Conservation (phyloP, 1,284 basidiomycete genomes). For the Puccinia polysora region DNA sequence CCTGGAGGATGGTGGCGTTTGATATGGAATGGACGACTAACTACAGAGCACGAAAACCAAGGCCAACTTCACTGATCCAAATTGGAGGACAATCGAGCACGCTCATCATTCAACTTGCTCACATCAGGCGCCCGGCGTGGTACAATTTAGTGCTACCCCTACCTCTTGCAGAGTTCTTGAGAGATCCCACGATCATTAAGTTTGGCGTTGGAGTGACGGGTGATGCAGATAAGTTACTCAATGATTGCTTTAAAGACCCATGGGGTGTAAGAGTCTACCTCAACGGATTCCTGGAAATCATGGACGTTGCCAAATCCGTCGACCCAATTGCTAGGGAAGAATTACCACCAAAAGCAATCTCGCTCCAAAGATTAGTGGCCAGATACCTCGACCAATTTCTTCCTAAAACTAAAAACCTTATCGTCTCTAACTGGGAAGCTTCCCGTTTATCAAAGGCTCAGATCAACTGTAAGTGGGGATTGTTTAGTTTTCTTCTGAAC, state of each 20-base stretch:
- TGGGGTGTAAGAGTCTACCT: constrained; percentile 10
- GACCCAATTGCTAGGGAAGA: constrained; percentile 9
- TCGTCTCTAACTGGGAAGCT: no score
- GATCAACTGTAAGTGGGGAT: background rate
- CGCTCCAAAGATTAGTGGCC: constrained; percentile 25
- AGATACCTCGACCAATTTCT: constrained; percentile 22
- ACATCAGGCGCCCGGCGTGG: constrained; percentile 13
- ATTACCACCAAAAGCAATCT: background rate
- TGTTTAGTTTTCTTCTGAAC: background rate
- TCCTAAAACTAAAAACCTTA: background rate
- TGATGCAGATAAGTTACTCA: constrained; percentile 21
- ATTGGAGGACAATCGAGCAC: constrained; percentile 13
- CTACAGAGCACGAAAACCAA: background rate
- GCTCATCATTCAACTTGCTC: constrained; percentile 30
- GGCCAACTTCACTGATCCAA: constrained; percentile 30
- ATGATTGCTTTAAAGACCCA: constrained; percentile 8
- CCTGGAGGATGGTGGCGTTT: constrained; percentile 8
- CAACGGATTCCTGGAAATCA: constrained; percentile 7
- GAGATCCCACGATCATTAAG: constrained; percentile 10
- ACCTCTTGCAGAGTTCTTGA: constrained; percentile 17
- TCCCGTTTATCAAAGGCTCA: background rate
- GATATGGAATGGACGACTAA: constrained; percentile 34
- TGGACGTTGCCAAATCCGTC: constrained; percentile 16
- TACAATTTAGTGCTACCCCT: background rate
- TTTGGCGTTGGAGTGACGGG: constrained; percentile 27